These are phyloP conservation scores for Microdochium paspali DNA, from an alignment of 2,329 filamentous ascomycete genomes.

Conservation along the genomic window DNA sequence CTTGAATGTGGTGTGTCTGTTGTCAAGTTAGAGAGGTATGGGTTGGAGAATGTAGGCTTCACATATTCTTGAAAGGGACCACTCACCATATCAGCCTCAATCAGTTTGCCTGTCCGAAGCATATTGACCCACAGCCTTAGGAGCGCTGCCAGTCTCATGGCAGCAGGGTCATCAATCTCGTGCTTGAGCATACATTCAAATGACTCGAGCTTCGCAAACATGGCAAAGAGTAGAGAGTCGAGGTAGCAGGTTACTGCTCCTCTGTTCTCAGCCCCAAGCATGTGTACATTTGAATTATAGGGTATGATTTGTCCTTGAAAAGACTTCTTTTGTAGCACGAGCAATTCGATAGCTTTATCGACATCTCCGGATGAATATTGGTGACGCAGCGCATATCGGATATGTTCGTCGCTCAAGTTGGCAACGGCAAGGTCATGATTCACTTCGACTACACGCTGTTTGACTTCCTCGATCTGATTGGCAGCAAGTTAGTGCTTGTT, in stretches of 20 bases:
- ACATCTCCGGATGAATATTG: conserved; percentile 59
- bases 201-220: conserved; percentile 84
- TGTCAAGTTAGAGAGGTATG: background rate
- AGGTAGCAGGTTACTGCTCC: conserved; percentile 88
- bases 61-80: too few relatives aligned
- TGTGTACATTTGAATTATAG: conserved; percentile 60
- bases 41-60: too few relatives aligned
- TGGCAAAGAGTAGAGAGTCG: conserved; percentile 84
- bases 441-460: conserved; percentile 19
- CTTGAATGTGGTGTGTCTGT: conserved; percentile 66
- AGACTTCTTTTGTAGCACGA: conserved; percentile 72
- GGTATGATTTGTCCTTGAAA: conserved; percentile 68
- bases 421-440: conserved; percentile 26
- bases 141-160: conserved; percentile 65
- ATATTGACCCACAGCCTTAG: conserved; percentile 90
- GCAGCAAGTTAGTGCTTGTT: too few relatives aligned
- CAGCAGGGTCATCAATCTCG: conserved; percentile 61
- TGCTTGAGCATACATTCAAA: conserved; percentile 90
- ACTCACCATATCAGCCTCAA: conserved; percentile 73
- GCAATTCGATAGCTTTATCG: conserved; percentile 65
- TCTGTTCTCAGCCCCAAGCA: conserved; percentile 82
- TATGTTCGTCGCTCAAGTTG: conserved; percentile 45
- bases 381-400: conserved; percentile 46
- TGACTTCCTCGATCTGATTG: conserved; percentile 24
- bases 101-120: conserved; percentile 73